Conservation (phyloP, 2,329 filamentous ascomycete genomes). For the Nemania diffusa region DNA sequence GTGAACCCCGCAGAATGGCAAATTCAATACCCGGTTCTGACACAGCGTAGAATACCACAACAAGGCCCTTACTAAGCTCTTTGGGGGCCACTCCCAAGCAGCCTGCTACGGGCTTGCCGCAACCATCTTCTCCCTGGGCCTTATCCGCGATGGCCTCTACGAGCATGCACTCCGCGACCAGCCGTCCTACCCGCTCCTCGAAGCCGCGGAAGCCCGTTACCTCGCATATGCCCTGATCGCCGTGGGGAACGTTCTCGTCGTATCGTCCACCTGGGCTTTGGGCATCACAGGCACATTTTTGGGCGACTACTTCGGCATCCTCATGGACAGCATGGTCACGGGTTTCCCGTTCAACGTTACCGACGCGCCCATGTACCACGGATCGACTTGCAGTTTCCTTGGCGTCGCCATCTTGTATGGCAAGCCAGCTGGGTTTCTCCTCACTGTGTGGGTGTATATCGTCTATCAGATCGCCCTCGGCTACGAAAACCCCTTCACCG, state of each 20-base stretch:
- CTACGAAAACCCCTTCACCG: constrained; percentile 95
- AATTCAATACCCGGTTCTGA: constrained; percentile 29
- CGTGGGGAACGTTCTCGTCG: constrained; percentile 82
- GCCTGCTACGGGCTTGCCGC: constrained; percentile 92
- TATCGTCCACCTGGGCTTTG: constrained; percentile 90
- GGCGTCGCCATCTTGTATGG: constrained; percentile 86
- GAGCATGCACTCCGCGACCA: constrained; percentile 81
- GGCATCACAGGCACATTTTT: constrained; percentile 96
- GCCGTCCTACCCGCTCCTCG: constrained; percentile 79
- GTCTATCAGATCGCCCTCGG: constrained; percentile 83
- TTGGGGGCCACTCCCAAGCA: constrained; percentile 77
- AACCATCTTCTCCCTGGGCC: constrained; percentile 90
- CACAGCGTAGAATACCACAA: constrained; percentile 81
- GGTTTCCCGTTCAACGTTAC: constrained; percentile 96
- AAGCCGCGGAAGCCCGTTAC: constrained; percentile 67
- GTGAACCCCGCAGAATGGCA: constrained; percentile 32
- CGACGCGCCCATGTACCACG: constrained; percentile 95
- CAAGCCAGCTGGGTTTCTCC: constrained; percentile 83
- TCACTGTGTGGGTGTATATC: constrained; percentile 78
- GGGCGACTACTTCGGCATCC: constrained; percentile 97
- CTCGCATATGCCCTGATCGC: constrained; percentile 77
- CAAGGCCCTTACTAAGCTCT: constrained; percentile 87
- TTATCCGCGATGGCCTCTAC: constrained; percentile 89
- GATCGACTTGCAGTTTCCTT: constrained; percentile 90
- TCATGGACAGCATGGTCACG: constrained; percentile 95